A percentile compares a stretch with the other conserved stretches of the same genome.
These are phyloP conservation scores for Ascochyta pisi DNA, from an alignment of 2,329 filamentous ascomycete genomes.

Conservation along the genomic window DNA sequence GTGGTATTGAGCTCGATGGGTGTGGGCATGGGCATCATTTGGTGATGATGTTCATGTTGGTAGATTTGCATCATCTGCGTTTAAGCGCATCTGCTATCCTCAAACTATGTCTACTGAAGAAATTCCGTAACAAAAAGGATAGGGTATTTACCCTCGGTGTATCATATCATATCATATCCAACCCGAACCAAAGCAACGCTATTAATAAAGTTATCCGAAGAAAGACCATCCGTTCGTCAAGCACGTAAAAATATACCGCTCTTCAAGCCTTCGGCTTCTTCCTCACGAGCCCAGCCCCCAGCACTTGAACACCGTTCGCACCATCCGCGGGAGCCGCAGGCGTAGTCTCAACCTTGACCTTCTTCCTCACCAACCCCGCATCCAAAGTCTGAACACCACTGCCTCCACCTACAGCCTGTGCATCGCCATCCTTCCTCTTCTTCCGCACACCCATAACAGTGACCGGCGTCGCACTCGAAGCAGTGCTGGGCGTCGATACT, in stretches of 20 bases:
- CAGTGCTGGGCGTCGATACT: not conserved
- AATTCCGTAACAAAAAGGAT: no score
- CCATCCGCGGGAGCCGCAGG: slow-evolving; percentile 10
- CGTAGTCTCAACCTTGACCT: slow-evolving; percentile 35
- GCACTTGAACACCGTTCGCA: slow-evolving; percentile 36
- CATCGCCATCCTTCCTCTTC: slow-evolving; percentile 40
- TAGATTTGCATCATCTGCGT: not conserved
- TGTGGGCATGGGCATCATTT: slow-evolving; percentile 8
- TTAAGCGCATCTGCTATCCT: not conserved
- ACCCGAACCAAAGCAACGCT: no score
- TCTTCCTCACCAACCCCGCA: slow-evolving; percentile 41
- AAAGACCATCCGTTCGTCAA: no score
- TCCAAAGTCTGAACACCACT: slow-evolving; percentile 26
- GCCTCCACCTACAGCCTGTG: not conserved
- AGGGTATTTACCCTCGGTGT: no score
- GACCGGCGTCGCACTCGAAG: slow-evolving; percentile 22
- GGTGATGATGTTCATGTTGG: not conserved
- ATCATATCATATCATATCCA: no score
- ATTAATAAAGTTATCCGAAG: no score
- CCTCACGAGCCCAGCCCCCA: slow-evolving; percentile 41
- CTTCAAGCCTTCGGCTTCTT: slow-evolving; percentile 43
- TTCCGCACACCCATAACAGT: slow-evolving; percentile 44
- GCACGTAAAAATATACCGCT: no score
- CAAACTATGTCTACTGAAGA: no score
- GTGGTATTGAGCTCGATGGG: slow-evolving; percentile 17